Evolutionary conservation across 768 basidiomycete genomes (phyloP).

Genomic region (Filobasidium floriforme): DNA sequence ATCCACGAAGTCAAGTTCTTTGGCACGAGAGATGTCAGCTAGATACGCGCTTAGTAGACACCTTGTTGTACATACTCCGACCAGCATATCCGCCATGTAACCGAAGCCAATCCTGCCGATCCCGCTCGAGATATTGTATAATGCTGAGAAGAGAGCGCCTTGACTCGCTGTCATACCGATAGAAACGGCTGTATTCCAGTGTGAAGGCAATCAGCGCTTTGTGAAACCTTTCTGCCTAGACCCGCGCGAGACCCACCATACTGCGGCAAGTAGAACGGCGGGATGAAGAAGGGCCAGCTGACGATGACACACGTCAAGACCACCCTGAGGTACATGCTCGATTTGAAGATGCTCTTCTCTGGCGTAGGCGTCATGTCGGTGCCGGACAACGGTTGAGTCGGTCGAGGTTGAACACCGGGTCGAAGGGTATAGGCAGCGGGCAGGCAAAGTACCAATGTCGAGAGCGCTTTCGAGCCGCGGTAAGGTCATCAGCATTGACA

Average conservation of each 20-base stretch:
- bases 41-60: not conserved
- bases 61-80: constrained; percentile 19
- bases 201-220: not conserved
- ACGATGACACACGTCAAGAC: constrained; percentile 23
- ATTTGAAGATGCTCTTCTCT: constrained; percentile 22
- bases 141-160: constrained; percentile 23
- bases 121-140: constrained; percentile 26
- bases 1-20: constrained; percentile 26
- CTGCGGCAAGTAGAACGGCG: constrained; percentile 22
- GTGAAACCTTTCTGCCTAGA: not conserved
- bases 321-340: constrained; percentile 20
- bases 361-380: not conserved
- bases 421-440: constrained; percentile 15
- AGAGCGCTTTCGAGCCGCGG: not conserved
- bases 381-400: not conserved
- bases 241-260: constrained; percentile 12
- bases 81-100: constrained; percentile 21
- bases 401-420: constrained; percentile 15
- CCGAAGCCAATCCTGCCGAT: constrained; percentile 23
- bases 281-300: constrained; percentile 28
- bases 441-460: not conserved
- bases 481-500: too few relatives aligned
- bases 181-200: constrained; percentile 10
- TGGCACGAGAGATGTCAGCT: not conserved
- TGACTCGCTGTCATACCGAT: constrained; percentile 23